phyloP scores from a whole-genome alignment of 2,329 filamentous ascomycete genomes.

The Scleromitrula shiraiana region DNA sequence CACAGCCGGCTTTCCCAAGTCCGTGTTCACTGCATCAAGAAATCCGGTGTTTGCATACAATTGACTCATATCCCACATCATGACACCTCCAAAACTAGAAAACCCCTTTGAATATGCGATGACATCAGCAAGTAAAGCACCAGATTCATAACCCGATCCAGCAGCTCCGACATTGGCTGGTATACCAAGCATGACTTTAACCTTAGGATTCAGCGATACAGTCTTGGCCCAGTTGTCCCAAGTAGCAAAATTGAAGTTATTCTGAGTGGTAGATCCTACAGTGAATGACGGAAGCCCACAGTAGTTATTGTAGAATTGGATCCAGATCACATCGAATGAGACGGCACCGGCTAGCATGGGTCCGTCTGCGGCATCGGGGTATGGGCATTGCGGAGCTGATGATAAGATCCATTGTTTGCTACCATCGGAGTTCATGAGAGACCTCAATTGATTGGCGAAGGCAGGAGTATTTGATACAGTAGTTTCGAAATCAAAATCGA shows the following conservation, averaged over 20 bases:
- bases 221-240: slow-evolving; percentile 60
- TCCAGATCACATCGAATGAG: slow-evolving; percentile 33
- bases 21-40: slow-evolving; percentile 27
- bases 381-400: slow-evolving; percentile 61
- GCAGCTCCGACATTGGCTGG: slow-evolving; percentile 41
- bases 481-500: slow-evolving; percentile 68
- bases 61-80: slow-evolving; percentile 63
- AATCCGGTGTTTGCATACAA: slow-evolving; percentile 51
- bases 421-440: slow-evolving; percentile 43
- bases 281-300: slow-evolving; percentile 51
- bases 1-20: slow-evolving; percentile 10
- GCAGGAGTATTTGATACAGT: slow-evolving; percentile 49
- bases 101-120: slow-evolving; percentile 47
- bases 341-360: slow-evolving; percentile 47
- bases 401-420: slow-evolving; percentile 51
- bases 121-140: slow-evolving; percentile 39
- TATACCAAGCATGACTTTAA: slow-evolving; percentile 55
- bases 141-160: slow-evolving; percentile 47
- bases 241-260: slow-evolving; percentile 51
- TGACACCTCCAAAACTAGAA: slow-evolving; percentile 56
- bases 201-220: slow-evolving; percentile 47
- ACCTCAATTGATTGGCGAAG: slow-evolving; percentile 51
- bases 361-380: slow-evolving; percentile 52
- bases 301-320: slow-evolving; percentile 42
- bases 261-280: slow-evolving; percentile 36